A percentile compares a stretch with the other conserved stretches of the same genome.
phyloP scores from a whole-genome alignment of 768 basidiomycete species.

The Pleurotus djamor region DNA sequence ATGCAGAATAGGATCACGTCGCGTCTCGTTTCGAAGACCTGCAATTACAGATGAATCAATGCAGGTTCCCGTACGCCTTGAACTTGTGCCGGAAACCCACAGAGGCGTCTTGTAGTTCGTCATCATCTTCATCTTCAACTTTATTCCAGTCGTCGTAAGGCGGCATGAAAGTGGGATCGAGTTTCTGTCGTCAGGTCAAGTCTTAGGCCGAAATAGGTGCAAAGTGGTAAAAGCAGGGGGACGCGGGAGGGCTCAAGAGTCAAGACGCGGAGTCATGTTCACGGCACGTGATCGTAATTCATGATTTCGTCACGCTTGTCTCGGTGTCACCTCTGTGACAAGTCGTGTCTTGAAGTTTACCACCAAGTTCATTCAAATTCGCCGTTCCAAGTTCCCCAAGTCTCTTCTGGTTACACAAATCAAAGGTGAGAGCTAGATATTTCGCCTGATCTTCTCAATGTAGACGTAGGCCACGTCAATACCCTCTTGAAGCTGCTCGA shows the following conservation, averaged over 20 bases:
- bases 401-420: not conserved
- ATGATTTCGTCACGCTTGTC: not conserved
- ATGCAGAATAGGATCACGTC: constrained; percentile 96
- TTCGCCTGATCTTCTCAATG: too few species aligned
- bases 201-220: not conserved
- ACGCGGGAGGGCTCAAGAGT: not conserved
- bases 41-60: not conserved
- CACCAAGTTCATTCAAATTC: not conserved
- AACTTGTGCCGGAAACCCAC: constrained; percentile 31
- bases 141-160: constrained; percentile 81
- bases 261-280: constrained; percentile 8
- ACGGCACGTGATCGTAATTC: constrained; percentile 3
- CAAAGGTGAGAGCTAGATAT: too few species aligned
- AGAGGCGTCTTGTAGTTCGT: constrained; percentile 72
- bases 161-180: constrained; percentile 39
- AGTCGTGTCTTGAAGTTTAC: not conserved
- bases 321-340: too few species aligned
- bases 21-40: constrained; percentile 67
- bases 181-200: not conserved
- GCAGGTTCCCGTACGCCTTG: not conserved
- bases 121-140: constrained; percentile 79
- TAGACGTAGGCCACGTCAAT: too few species aligned
- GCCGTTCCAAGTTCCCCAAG: not conserved
- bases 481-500: too few species aligned
- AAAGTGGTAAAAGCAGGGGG: not conserved